Evolutionary conservation across 352 stramenopile genomes (phyloP).

Genomic region (Phytophthora litchii): DNA sequence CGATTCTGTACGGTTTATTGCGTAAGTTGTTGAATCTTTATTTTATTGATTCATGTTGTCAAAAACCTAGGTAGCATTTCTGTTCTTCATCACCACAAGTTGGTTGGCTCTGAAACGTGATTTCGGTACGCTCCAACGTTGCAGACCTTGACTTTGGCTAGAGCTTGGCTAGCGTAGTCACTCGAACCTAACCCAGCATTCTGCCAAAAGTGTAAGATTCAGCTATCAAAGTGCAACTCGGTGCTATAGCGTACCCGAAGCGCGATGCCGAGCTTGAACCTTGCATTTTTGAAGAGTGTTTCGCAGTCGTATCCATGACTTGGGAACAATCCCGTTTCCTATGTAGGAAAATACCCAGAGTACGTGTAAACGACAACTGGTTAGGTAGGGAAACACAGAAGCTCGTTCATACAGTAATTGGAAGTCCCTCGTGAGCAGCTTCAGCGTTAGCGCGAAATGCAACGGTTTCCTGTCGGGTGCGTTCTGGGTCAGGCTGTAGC

Average conservation of each 20-base stretch:
- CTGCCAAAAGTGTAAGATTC: constrained; percentile 16
- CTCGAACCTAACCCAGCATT: constrained; percentile 70
- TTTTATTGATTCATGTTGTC: not conserved
- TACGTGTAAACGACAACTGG: too few species aligned
- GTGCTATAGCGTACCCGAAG: constrained; percentile 45
- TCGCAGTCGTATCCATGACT: constrained; percentile 78
- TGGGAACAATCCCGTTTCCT: constrained; percentile 77
- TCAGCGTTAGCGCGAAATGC: constrained; percentile 75
- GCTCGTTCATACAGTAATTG: constrained; percentile 57
- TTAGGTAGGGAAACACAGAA: not conserved
- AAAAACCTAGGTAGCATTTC: too few species aligned
- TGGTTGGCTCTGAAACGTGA: constrained; percentile 54
- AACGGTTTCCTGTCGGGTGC: constrained; percentile 69
- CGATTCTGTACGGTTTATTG: constrained; percentile 1
- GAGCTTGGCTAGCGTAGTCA: constrained; percentile 69
- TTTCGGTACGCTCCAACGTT: constrained; percentile 77
- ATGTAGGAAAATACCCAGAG: not conserved
- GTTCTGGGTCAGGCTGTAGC: constrained; percentile 61
- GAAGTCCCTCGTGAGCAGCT: constrained; percentile 57
- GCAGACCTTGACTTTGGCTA: constrained; percentile 70
- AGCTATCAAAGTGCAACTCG: not conserved
- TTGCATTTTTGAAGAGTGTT: constrained; percentile 82
- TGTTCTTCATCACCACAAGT: constrained; percentile 68
- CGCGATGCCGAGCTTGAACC: constrained; percentile 78
- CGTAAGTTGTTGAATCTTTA: constrained; percentile 4